These are phyloP conservation scores for Trichophyton rubrum DNA, from an alignment of 2,329 filamentous ascomycete genomes.

Conservation along the genomic window DNA sequence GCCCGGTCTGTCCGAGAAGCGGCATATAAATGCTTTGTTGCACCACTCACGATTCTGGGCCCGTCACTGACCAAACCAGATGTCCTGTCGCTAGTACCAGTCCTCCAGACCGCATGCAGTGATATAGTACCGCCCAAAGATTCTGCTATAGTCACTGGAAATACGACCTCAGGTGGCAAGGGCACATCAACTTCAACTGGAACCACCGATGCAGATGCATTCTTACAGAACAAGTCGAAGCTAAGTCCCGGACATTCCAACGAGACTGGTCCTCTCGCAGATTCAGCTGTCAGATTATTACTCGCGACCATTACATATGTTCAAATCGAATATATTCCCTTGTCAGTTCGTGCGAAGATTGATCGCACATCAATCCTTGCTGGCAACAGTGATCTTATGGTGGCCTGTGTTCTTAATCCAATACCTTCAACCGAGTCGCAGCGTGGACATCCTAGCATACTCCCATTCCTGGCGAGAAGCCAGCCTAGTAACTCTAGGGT, in stretches of 20 bases:
- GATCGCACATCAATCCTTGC: conserved; percentile 70
- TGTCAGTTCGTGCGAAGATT: conserved; percentile 58
- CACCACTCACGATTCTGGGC: conserved; percentile 51
- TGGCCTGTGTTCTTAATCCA: conserved; percentile 72
- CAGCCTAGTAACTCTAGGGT: conserved; percentile 52
- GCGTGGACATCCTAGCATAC: conserved; percentile 54
- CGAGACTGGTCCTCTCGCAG: conserved; percentile 29
- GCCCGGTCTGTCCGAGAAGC: conserved; percentile 44
- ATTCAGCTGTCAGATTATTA: conserved; percentile 51
- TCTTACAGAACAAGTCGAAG: conserved; percentile 41
- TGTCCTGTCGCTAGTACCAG: conserved; percentile 48
- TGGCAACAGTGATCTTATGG: conserved; percentile 56
- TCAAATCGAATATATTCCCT: conserved; percentile 54
- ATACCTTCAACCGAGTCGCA: conserved; percentile 51
- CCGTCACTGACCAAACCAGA: conserved; percentile 53
- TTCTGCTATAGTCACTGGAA: conserved; percentile 30
- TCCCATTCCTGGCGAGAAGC: conserved; percentile 63
- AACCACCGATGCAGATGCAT: conserved; percentile 58
- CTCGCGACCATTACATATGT: conserved; percentile 49
- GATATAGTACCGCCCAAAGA: conserved; percentile 49
- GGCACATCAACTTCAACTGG: conserved; percentile 23
- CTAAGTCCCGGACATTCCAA: no score
- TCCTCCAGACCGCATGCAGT: conserved; percentile 58
- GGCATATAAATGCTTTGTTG: conserved; percentile 47
- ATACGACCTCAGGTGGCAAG: conserved; percentile 23